These are phyloP conservation scores for Limnanthes douglasii DNA, from an alignment of 345 rosid genomes.

Conservation along the genomic window DNA sequence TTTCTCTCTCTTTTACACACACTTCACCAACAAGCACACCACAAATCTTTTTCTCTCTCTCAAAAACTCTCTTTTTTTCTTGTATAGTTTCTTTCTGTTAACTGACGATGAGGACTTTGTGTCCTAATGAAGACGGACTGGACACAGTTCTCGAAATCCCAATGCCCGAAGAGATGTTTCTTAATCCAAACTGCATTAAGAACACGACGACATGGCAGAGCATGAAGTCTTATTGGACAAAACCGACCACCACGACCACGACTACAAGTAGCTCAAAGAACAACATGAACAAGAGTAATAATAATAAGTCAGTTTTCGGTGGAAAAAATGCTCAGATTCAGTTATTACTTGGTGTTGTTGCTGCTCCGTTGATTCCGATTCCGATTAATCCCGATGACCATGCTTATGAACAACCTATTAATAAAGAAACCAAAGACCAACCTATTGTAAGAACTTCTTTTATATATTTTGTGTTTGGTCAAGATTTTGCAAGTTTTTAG, in stretches of 20 bases:
- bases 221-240: constrained; percentile 73
- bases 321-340: constrained; percentile 70
- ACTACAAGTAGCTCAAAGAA: constrained; percentile 13
- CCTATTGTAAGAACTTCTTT: constrained; percentile 41
- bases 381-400: constrained; percentile 29
- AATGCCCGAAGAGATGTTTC: constrained; percentile 82
- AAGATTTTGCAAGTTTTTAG: too few species aligned
- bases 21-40: constrained; percentile 4
- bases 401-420: constrained; percentile 18
- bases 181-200: constrained; percentile 15
- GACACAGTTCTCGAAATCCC: constrained; percentile 98
- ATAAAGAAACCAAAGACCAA: constrained; percentile 30
- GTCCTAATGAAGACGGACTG: constrained; percentile 88
- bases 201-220: constrained; percentile 47
- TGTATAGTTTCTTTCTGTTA: background rate
- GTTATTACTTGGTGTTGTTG: constrained; percentile 84
- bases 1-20: constrained; percentile 2
- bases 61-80: background rate
- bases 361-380: constrained; percentile 89
- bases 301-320: constrained; percentile 35
- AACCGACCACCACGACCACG: constrained; percentile 17
- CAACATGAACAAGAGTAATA: constrained; percentile 20
- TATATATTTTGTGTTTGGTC: background rate
- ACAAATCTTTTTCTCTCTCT: background rate
- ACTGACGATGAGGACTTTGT: constrained; percentile 95